phyloP scores from a whole-genome alignment of 805 yeast genomes.

The Lachancea cidri region DNA sequence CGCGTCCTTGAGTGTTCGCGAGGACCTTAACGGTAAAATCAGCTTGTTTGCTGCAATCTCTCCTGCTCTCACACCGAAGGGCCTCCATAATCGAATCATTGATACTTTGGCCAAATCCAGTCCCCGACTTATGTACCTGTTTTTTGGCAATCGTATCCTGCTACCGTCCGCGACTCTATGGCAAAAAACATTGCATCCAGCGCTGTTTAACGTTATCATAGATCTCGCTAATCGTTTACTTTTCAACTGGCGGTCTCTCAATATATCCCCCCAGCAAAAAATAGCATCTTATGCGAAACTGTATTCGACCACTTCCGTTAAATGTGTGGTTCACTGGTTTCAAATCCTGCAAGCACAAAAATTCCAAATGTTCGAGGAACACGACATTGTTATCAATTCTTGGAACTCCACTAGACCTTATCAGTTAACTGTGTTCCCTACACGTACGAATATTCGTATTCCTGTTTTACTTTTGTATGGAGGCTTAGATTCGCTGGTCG shows the following conservation, averaged over 20 bases:
- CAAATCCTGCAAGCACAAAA: constrained; percentile 73
- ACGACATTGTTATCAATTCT: constrained; percentile 35
- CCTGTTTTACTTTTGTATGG: constrained; percentile 84
- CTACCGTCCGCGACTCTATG: constrained; percentile 76
- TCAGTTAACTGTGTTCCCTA: constrained; percentile 44
- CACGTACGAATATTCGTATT: constrained; percentile 54
- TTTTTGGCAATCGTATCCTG: constrained; percentile 71
- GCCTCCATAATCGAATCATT: constrained; percentile 68
- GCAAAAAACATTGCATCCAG: constrained; percentile 45
- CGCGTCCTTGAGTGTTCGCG: constrained; percentile 68
- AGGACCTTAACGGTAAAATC: constrained; percentile 52
- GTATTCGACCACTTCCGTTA: constrained; percentile 88
- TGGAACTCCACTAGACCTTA: constrained; percentile 30
- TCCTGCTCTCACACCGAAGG: constrained; percentile 92
- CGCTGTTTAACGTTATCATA: constrained; percentile 41
- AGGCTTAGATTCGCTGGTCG: constrained; percentile 75
- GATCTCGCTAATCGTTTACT: constrained; percentile 63
- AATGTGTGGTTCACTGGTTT: constrained; percentile 93
- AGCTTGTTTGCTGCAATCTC: constrained; percentile 72
- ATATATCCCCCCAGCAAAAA: constrained; percentile 72
- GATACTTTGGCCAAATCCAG: constrained; percentile 71
- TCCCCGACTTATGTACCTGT: constrained; percentile 61
- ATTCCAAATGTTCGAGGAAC: constrained; percentile 88
- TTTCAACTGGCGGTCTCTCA: constrained; percentile 74
- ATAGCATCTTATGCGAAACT: constrained; percentile 77